These are phyloP conservation scores for Aotearoamyces nothofagi DNA, from an alignment of 2,329 filamentous ascomycete genomes.

Conservation along the genomic window DNA sequence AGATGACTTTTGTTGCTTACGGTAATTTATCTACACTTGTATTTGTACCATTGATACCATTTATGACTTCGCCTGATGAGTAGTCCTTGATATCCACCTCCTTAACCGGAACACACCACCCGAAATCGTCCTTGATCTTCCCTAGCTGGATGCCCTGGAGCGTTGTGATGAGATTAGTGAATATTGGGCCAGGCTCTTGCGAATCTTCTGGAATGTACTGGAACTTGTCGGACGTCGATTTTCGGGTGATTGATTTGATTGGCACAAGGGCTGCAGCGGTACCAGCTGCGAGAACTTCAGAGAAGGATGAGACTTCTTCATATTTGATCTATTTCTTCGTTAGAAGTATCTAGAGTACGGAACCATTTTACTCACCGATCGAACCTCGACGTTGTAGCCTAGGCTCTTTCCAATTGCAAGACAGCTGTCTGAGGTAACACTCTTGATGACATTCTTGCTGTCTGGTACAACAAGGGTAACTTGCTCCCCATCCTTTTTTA, in stretches of 20 bases:
- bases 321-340: slow-evolving; percentile 49
- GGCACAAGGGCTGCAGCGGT: slow-evolving; percentile 86
- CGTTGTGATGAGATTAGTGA: slow-evolving; percentile 54
- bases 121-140: slow-evolving; percentile 49
- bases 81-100: slow-evolving; percentile 16
- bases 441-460: slow-evolving; percentile 73
- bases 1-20: too few species aligned
- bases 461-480: slow-evolving; percentile 69
- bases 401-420: slow-evolving; percentile 59
- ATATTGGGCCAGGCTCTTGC: slow-evolving; percentile 60
- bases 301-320: slow-evolving; percentile 40
- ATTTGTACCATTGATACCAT: slow-evolving; percentile 1
- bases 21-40: too few species aligned
- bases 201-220: slow-evolving; percentile 37
- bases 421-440: slow-evolving; percentile 65
- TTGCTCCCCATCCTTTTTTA: slow-evolving; percentile 37
- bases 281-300: slow-evolving; percentile 79
- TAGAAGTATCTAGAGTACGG: too few species aligned
- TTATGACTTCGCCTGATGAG: slow-evolving; percentile 7
- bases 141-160: slow-evolving; percentile 80
- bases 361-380: slow-evolving; percentile 32
- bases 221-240: slow-evolving; percentile 32
- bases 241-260: slow-evolving; percentile 77
- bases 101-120: slow-evolving; percentile 18
- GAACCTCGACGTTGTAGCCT: slow-evolving; percentile 72